Evolutionary conservation across 768 basidiomycete species (phyloP), one percentile per base, ranked within the genome.

Genomic region (Amyloporia xantha): DNA sequence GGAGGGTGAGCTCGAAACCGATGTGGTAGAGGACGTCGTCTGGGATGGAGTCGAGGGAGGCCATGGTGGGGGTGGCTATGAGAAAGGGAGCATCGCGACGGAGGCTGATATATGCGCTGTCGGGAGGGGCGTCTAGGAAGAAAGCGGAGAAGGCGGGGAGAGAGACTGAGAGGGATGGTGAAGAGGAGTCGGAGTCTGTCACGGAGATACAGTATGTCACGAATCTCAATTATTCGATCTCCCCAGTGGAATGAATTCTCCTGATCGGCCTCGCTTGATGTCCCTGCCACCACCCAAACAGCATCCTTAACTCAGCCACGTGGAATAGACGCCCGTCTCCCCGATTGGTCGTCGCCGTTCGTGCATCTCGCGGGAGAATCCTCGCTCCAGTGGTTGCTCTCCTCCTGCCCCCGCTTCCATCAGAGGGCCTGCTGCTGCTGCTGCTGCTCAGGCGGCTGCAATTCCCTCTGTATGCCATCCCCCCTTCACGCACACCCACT

Each of bases 21-120:
- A 86, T 74, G 53, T 68, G 56, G 51, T 77, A 70, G 59, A 85
- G 60, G 44, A 72, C 51, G 67, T 72, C 69, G 70, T 68, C 44
- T 42, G 70, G 66, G 62, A 84, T 52, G 33, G 53, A 35, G 52
- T 28, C 54, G 39, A 52, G 43, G 7, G 63, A 59, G 11, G 52
- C 44, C 51, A 55, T 48, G 37, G 40, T 40, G 51, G 28, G 44
- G 48, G 38, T 7, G 38, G 20, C 38, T 35, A 44, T 45, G 51
- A 40, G 46, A 26, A 19, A 25, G 9, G 25, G 9, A 20, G 30
- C 30, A 33, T 33, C 15, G 30, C 30, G 38, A 17, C 20, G 38
- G 20, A 17, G 38, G 7, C 19, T 39, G 44, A 35, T 20, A 33
- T 21, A n/a, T 10, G 36, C n/a, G 44, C 33, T 27, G 44, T 27